Evolutionary conservation across 148 eudicot genomes (phyloP).

Genomic region (Euryodendron excelsum): DNA sequence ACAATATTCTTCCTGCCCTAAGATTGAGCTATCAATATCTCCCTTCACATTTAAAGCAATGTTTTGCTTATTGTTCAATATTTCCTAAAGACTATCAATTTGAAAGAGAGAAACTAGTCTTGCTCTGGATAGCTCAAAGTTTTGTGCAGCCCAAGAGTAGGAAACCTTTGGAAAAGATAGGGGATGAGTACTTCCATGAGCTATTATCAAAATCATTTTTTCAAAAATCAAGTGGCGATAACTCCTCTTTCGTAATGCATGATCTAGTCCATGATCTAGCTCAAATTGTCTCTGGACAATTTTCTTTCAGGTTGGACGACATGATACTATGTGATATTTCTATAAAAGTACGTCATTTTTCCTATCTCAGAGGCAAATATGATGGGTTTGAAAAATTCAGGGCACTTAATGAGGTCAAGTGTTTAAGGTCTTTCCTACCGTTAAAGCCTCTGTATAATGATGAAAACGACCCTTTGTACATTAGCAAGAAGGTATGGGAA

Average conservation of each 20-base stretch:
- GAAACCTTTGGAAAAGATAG: not conserved
- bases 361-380: not conserved
- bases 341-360: not conserved
- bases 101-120: not conserved
- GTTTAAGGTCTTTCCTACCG: not conserved
- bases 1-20: not conserved
- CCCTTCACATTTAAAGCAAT: not conserved
- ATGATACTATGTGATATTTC: not conserved
- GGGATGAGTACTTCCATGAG: not conserved
- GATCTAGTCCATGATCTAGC: not conserved
- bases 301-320: not conserved
- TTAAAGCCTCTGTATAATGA: not conserved
- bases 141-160: too few relatives aligned
- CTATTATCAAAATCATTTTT: not conserved
- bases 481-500: not conserved
- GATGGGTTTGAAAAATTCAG: constrained; percentile 1
- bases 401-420: not conserved
- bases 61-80: not conserved
- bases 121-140: not conserved
- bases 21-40: constrained; percentile 3
- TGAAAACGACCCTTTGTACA: too few relatives aligned
- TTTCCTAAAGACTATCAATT: not conserved
- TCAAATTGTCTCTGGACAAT: not conserved
- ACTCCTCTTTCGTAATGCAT: not conserved
- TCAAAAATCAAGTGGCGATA: not conserved